Evolutionary conservation across 108 stramenopile genomes (phyloP), one percentile per base, ranked within the genome.

Genomic region (Nannochloropsis salina): DNA sequence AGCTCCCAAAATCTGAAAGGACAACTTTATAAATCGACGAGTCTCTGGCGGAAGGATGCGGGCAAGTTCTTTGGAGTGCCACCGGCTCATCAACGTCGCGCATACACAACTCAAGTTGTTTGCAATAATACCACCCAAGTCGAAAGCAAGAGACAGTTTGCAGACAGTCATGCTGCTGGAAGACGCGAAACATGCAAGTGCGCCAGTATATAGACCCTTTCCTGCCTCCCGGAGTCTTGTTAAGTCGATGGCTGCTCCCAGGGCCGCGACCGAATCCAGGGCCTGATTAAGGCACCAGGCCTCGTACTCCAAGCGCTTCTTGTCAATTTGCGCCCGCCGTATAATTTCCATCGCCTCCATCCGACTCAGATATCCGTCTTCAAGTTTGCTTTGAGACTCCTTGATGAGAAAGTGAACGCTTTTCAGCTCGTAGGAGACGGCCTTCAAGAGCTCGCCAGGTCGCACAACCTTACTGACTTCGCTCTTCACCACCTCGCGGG

Each of bases 181-280:
- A 15, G 61, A 74, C 15, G 61, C 61, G n/a, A 74, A 15, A 6
- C 61, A 74, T n/a, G 61, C 61, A 74, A 74, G 20, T 2, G n/a
- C n/a, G 5, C 61, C 61, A 74, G 61, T 74, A 74, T 74, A 74
- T n/a, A 74, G 61, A n/a, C 61, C 61, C 8, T 74, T 74, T 74
- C 61, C 61, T 74, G 61, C 61, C 15, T 74, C 61, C 6, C n/a
- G 15, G 5, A 74, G 61, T n/a, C 61, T 15, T 4, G 15, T 74
- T 74, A n/a, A n/a, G 61, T 74, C 61, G n/a, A 74, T 74, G n/a
- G 61, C 61, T n/a, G 61, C 61, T 15, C 61, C n/a, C 61, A 74
- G 61, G 8, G 61, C 61, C 61, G 61, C 3, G n/a, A 74, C 4
- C n/a, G 61, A 74, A n/a, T 74, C 61, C 61, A 74, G n/a, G 20